Conservation (phyloP, 345 rosid species). For the Crucihimalaya himalaica region DNA sequence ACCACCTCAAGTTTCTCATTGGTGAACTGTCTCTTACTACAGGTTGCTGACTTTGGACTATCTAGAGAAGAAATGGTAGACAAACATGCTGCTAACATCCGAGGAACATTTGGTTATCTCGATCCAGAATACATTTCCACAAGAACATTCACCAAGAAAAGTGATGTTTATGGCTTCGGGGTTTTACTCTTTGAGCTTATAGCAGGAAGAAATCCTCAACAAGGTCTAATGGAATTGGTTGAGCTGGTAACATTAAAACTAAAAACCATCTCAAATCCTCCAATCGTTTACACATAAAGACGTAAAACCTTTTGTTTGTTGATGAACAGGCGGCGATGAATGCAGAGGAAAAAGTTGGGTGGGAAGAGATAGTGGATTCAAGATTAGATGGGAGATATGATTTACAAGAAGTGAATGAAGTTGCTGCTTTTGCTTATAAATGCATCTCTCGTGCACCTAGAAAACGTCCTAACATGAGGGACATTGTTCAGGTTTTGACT, state of each 20-base stretch:
- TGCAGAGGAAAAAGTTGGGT: constrained; percentile 79
- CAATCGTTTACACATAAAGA: background rate
- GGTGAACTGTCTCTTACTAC: background rate
- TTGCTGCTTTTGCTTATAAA: constrained; percentile 88
- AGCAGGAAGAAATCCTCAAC: constrained; percentile 94
- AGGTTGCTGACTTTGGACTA: constrained; percentile 99
- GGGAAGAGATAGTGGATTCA: constrained; percentile 97
- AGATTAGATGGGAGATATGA: constrained; percentile 76
- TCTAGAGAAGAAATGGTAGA: constrained; percentile 96
- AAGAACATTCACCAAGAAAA: constrained; percentile 82
- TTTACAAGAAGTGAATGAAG: constrained; percentile 74
- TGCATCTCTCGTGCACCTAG: constrained; percentile 71
- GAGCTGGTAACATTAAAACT: constrained; percentile 63
- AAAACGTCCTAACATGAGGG: constrained; percentile 93
- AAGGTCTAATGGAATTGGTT: constrained; percentile 94
- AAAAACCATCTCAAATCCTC: background rate
- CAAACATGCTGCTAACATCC: constrained; percentile 69
- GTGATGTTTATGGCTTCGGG: constrained; percentile 96
- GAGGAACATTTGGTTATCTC: constrained; percentile 97
- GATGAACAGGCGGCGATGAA: constrained; percentile 79
- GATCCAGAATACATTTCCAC: constrained; percentile 96
- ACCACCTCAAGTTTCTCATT: constrained; percentile 2
- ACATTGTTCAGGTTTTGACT: constrained; percentile 81
- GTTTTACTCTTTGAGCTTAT: constrained; percentile 93
- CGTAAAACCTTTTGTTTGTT: background rate